Evolutionary conservation across 306 rosid species (phyloP), one percentile per base, ranked within the genome.

Genomic region (Gastrolobium villosum): DNA sequence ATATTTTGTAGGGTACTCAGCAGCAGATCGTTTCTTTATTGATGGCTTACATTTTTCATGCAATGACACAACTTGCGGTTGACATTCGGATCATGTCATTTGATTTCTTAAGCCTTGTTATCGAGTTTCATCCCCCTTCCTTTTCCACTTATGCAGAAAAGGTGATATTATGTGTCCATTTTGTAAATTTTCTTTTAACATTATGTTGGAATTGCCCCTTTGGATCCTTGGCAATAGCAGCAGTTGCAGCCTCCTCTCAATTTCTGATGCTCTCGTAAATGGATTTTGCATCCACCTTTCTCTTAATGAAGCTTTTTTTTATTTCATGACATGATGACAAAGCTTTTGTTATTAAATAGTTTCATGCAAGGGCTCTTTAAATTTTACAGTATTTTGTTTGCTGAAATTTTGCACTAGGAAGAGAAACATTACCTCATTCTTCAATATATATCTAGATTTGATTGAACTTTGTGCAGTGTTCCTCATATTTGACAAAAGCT

Each of bases 41-140:
- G 85, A 92, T 90, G 97, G 80, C 90, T 34, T 91, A 89, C 88
- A 86, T 92, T 78, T 92, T 92, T 67, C 86, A 89, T 66, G 97
- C 99, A n/a, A 89, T 95, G 99, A 89, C 89, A 9, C 83, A 91
- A 89, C 87, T 89, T 70, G 82, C 89, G 36, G 78, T 88, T 81
- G 94, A 91, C 45, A 86, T 91, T 76, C 91, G 96, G 84, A 74
- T 89, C 84, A 95, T 87, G 91, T 91, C 98, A 72, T 91, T 92
- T 81, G 87, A 86, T 84, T 87, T 91, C 83, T 80, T 92, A 78
- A 94, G 89, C 76, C 98, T 90, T 40, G 89, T 90, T 70, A 86
- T 92, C 50, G 82, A 89, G 82, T 86, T 80, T 78, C 64, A 89
- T 81, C 93, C 98, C 53, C 83, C 90, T 79, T 86, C 91, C 62